A percentile compares a stretch with the other conserved stretches of the same genome.
These are phyloP conservation scores for Coniella lustricola DNA, from an alignment of 2,329 filamentous ascomycete species.

Conservation along the genomic window DNA sequence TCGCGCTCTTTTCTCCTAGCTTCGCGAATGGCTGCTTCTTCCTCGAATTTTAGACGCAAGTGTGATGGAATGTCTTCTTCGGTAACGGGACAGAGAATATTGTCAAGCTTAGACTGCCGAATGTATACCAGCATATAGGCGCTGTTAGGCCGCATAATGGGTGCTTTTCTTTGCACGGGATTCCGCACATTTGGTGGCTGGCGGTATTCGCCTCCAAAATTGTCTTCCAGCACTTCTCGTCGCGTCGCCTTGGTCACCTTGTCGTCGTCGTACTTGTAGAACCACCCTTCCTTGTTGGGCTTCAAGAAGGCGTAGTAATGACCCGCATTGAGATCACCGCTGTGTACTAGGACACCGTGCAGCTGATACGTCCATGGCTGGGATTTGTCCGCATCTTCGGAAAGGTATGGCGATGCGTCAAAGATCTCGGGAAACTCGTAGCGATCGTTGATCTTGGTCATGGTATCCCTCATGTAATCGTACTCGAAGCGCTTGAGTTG, in stretches of 20 bases:
- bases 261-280: slow-evolving; percentile 97
- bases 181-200: slow-evolving; percentile 41
- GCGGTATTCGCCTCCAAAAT: slow-evolving; percentile 84
- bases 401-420: slow-evolving; percentile 80
- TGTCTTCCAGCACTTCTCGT: slow-evolving; percentile 89
- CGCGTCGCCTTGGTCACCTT: slow-evolving; percentile 90
- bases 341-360: slow-evolving; percentile 93
- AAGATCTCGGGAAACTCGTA: slow-evolving; percentile 84
- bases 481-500: slow-evolving; percentile 98
- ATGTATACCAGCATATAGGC: slow-evolving; percentile 99
- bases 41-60: slow-evolving; percentile 70
- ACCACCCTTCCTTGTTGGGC: slow-evolving; percentile 84
- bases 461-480: slow-evolving; percentile 88
- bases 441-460: slow-evolving; percentile 97
- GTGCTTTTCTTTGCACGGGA: slow-evolving; percentile 46
- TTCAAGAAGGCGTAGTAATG: slow-evolving; percentile 98
- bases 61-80: slow-evolving; percentile 74
- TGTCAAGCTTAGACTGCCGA: slow-evolving; percentile 75
- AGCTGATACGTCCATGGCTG: slow-evolving; percentile 89
- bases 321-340: slow-evolving; percentile 90
- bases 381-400: slow-evolving; percentile 76
- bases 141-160: slow-evolving; percentile 64
- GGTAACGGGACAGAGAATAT: slow-evolving; percentile 70
- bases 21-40: slow-evolving; percentile 72
- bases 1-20: slow-evolving; percentile 80